A percentile compares a stretch with the other conserved stretches of the same genome.
phyloP scores from a whole-genome alignment of 169 alveolate genomes.

The Cryptosporidium sp. region DNA sequence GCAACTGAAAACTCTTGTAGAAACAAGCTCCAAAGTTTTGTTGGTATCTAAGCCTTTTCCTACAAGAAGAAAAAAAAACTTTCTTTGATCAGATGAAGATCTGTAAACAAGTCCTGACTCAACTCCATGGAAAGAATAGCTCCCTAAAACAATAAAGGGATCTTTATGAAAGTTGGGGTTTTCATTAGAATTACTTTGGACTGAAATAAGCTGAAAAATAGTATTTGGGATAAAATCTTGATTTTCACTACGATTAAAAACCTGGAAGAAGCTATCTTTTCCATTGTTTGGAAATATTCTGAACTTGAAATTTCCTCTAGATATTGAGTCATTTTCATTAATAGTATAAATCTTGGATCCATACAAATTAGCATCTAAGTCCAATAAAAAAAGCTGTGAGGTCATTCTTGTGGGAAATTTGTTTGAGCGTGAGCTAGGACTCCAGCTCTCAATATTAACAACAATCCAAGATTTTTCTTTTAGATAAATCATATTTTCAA shows the following conservation, averaged over 20 bases:
- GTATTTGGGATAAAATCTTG: neutral
- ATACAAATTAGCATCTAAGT: neutral
- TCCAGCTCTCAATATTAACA: neutral
- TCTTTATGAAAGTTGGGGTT: neutral
- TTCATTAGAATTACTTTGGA: neutral
- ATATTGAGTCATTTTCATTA: neutral
- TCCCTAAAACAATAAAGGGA: conserved; percentile 11
- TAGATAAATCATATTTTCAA: conserved; percentile 37
- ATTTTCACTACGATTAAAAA: neutral
- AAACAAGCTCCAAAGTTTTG: neutral
- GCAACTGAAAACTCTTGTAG: neutral
- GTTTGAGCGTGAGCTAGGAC: neutral
- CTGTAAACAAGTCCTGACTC: neutral
- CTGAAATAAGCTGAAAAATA: neutral
- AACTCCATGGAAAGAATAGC: neutral
- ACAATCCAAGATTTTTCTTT: conserved; percentile 6
- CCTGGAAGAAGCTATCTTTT: conserved; percentile 21
- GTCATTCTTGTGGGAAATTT: neutral
- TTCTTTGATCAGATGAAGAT: neutral
- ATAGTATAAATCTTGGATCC: conserved; percentile 1
- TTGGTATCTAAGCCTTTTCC: neutral
- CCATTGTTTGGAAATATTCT: conserved; percentile 26
- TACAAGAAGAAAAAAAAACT: conserved; percentile 1
- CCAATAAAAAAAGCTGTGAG: conserved; percentile 18
- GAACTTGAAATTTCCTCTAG: neutral